Percentiles rank a stretch among this genome's conserved stretches.
These are phyloP conservation scores for Oxalis stricta DNA, from an alignment of 441 rosid genomes.

Conservation along the genomic window DNA sequence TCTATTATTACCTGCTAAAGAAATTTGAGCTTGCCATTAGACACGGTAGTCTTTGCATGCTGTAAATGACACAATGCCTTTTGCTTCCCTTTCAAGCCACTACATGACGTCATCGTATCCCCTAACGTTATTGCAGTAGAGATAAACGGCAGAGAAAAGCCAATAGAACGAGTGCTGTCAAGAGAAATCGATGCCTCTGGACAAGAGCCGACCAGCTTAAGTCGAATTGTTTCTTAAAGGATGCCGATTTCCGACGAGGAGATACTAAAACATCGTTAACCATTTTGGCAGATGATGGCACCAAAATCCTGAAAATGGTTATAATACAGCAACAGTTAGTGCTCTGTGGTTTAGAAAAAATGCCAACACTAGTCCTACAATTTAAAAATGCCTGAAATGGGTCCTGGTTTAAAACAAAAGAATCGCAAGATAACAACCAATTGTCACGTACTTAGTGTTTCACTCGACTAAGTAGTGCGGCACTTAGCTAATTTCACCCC, in stretches of 20 bases:
- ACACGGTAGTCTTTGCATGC: not conserved
- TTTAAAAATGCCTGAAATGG: too few species aligned
- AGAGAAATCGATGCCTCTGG: slow-evolving; percentile 67
- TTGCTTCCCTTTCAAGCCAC: slow-evolving; percentile 32
- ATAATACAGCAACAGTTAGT: too few species aligned
- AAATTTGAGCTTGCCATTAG: not conserved
- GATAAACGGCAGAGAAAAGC: slow-evolving; percentile 75
- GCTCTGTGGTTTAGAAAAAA: too few species aligned
- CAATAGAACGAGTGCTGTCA: slow-evolving; percentile 62
- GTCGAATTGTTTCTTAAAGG: slow-evolving; percentile 55
- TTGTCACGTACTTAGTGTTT: too few species aligned
- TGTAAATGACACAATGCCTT: not conserved
- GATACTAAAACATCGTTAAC: slow-evolving; percentile 59
- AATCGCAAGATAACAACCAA: too few species aligned
- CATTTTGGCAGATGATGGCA: too few species aligned
- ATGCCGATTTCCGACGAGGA: slow-evolving; percentile 58
- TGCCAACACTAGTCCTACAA: too few species aligned
- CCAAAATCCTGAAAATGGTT: too few species aligned
- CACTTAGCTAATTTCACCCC: too few species aligned
- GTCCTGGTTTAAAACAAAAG: too few species aligned
- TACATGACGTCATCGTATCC: slow-evolving; percentile 25
- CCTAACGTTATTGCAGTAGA: slow-evolving; percentile 81
- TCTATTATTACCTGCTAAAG: too few species aligned
- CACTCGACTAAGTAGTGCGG: too few species aligned
- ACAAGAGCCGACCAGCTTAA: slow-evolving; percentile 57